phyloP scores from a whole-genome alignment of 768 basidiomycete genomes.

The Fibroporia radiculosa region DNA sequence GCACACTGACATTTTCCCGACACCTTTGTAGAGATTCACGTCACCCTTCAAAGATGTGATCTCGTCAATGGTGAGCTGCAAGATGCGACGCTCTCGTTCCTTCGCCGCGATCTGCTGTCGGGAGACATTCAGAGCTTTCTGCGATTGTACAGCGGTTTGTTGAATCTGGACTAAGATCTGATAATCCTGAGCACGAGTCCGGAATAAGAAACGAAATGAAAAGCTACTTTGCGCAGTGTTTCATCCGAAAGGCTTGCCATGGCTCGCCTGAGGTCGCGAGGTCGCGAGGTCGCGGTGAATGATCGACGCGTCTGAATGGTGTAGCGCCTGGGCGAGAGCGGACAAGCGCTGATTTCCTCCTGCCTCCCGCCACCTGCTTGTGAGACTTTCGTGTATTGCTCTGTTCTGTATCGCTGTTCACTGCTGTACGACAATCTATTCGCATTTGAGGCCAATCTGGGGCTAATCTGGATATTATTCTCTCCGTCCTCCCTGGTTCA shows the following conservation, averaged over 20 bases:
- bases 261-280: neutral
- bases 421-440: no score
- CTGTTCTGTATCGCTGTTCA: no score
- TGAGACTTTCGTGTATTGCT: neutral
- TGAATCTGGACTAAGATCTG: slow-evolving; percentile 93
- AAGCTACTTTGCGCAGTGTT: slow-evolving; percentile 64
- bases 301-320: slow-evolving; percentile 4
- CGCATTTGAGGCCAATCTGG: neutral
- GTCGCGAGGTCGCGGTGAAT: neutral
- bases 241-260: slow-evolving; percentile 49
- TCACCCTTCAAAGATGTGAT: slow-evolving; percentile 61
- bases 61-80: slow-evolving; percentile 85
- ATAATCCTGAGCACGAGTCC: neutral
- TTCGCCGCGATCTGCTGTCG: slow-evolving; percentile 72
- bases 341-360: neutral
- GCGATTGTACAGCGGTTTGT: slow-evolving; percentile 81
- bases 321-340: slow-evolving; percentile 1
- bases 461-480: no score
- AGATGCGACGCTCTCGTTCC: slow-evolving; percentile 83
- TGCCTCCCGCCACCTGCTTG: neutral
- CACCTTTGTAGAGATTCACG: slow-evolving; percentile 86
- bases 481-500: neutral
- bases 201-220: neutral
- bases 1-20: slow-evolving; percentile 81
- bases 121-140: slow-evolving; percentile 65